Conservation (phyloP, 2,329 filamentous ascomycete species). For the Cytospora leucostoma region DNA sequence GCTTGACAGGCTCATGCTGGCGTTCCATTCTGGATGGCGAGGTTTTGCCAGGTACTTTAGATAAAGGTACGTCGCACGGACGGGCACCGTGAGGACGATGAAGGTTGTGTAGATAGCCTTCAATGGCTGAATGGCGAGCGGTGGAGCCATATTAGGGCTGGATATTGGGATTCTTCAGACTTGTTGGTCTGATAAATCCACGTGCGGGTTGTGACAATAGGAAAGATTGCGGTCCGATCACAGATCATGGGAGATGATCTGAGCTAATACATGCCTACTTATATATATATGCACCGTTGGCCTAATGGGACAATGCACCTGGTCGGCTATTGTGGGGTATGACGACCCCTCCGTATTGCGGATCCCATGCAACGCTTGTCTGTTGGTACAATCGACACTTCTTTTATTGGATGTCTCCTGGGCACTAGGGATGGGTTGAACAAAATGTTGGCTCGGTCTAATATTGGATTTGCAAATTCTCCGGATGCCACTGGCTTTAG, state of each 20-base stretch:
- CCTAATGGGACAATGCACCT: neutral
- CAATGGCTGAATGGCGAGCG: neutral
- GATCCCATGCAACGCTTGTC: neutral
- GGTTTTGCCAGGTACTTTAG: neutral
- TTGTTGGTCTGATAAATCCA: neutral
- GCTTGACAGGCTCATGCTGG: neutral
- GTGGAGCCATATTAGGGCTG: neutral
- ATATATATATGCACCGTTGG: neutral
- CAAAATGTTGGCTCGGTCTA: too few relatives aligned
- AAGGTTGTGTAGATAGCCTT: conserved; percentile 3
- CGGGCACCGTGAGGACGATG: neutral
- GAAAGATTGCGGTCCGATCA: neutral
- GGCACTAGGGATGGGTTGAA: too few relatives aligned
- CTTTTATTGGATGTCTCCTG: too few relatives aligned
- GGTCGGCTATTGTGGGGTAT: too few relatives aligned
- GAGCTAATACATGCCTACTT: too few relatives aligned
- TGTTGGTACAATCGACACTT: too few relatives aligned
- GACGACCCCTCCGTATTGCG: too few relatives aligned
- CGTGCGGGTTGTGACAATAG: neutral
- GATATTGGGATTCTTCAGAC: neutral
- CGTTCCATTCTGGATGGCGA: neutral
- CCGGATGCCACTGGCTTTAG: too few relatives aligned
- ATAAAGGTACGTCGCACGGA: neutral
- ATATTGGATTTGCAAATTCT: too few relatives aligned
- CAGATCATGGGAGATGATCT: neutral